Percentiles rank a stretch among this genome's conserved stretches.
Evolutionary conservation across 177 flowering plant species (phyloP).

Genomic region (Tripterygium wilfordii): DNA sequence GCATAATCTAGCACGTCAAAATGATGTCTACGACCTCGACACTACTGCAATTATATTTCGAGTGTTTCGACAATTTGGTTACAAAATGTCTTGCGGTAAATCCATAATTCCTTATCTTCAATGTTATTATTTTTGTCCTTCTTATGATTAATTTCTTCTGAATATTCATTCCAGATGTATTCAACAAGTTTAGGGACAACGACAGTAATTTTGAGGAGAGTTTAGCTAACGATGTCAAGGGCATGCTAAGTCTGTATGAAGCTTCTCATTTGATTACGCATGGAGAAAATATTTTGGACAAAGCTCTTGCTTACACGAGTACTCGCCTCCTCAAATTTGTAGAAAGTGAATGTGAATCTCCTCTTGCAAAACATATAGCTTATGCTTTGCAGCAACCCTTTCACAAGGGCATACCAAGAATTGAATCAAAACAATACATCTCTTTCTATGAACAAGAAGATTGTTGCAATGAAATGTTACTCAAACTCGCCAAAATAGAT

Average conservation of each 20-base stretch:
- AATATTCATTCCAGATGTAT: conserved; percentile 4
- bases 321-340: conserved; percentile 1
- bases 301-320: conserved; percentile 13
- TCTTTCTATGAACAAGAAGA: conserved; percentile 7
- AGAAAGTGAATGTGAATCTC: not conserved
- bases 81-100: not conserved
- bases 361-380: conserved; percentile 4
- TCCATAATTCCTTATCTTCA: not conserved
- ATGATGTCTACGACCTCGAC: conserved; percentile 1
- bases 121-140: not conserved
- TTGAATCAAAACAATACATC: conserved; percentile 10
- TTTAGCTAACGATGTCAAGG: conserved; percentile 2
- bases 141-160: not conserved
- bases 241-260: conserved; percentile 19
- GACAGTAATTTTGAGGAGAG: conserved; percentile 8
- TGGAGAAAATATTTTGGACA: conserved; percentile 21
- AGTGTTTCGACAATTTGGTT: not conserved
- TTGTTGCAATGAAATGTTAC: conserved; percentile 1
- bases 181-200: conserved; percentile 13
- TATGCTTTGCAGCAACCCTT: conserved; percentile 13
- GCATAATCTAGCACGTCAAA: not conserved
- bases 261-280: conserved; percentile 13
- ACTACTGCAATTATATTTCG: not conserved
- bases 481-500: conserved; percentile 16
- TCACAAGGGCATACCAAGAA: conserved; percentile 5